Conservation (phyloP, 208 protist species). For the Leishmania martiniquensis region DNA sequence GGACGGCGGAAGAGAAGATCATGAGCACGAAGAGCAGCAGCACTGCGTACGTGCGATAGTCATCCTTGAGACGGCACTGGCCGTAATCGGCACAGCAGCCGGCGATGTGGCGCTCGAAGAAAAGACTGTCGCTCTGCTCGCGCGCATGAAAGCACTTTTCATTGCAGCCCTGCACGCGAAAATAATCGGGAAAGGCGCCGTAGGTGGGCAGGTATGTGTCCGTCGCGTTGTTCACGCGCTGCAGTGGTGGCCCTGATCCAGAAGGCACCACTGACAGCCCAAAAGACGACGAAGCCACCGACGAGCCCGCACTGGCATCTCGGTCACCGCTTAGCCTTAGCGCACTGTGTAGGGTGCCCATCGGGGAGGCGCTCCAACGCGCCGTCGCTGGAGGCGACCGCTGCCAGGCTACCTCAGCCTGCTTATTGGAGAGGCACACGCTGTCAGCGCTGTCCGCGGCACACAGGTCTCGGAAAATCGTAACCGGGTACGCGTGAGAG, state of each 20-base stretch:
- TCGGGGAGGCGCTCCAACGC: neutral
- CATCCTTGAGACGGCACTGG: slow-evolving; percentile 51
- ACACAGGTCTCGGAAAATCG: slow-evolving; percentile 15
- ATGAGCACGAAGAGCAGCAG: slow-evolving; percentile 43
- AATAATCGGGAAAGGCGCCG: slow-evolving; percentile 38
- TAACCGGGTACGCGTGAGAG: neutral
- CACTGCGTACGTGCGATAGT: slow-evolving; percentile 48
- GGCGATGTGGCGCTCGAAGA: slow-evolving; percentile 20
- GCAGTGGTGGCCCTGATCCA: neutral
- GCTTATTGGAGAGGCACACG: neutral
- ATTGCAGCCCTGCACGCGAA: slow-evolving; percentile 36
- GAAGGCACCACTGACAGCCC: neutral
- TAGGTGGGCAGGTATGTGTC: slow-evolving; percentile 46
- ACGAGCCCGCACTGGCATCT: neutral
- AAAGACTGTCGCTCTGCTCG: slow-evolving; percentile 1
- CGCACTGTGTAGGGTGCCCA: neutral
- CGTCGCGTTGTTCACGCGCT: slow-evolving; percentile 30
- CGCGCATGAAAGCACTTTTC: slow-evolving; percentile 31
- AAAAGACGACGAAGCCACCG: neutral
- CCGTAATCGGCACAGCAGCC: slow-evolving; percentile 63
- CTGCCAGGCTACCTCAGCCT: neutral
- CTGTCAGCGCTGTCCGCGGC: neutral
- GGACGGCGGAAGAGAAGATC: slow-evolving; percentile 33
- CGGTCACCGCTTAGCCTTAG: neutral
- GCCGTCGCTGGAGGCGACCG: neutral